Percentiles rank a stretch among this genome's conserved stretches.
Evolutionary conservation across 345 rosid genomes (phyloP).

Genomic region (Mangifera indica): DNA sequence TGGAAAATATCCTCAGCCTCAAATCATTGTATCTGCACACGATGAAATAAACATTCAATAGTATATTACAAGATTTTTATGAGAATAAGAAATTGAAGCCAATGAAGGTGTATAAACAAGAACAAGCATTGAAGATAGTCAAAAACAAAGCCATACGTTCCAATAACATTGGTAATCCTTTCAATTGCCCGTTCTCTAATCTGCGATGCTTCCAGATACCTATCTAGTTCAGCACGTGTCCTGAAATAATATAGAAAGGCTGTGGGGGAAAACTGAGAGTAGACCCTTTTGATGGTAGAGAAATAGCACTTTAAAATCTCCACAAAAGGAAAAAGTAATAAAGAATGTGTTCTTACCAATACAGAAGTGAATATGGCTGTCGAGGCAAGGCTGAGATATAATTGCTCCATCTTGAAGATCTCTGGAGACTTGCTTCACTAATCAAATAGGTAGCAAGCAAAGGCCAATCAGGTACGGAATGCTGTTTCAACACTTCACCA

Average conservation of each 20-base stretch:
- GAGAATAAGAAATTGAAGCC: slow-evolving; percentile 1
- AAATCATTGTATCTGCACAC: slow-evolving; percentile 72
- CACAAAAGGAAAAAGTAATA: neutral
- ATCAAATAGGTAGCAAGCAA: slow-evolving; percentile 79
- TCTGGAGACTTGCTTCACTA: slow-evolving; percentile 80
- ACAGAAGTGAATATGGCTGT: slow-evolving; percentile 91
- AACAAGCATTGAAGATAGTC: slow-evolving; percentile 9
- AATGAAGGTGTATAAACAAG: slow-evolving; percentile 5
- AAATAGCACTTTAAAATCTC: slow-evolving; percentile 15
- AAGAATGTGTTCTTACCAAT: slow-evolving; percentile 51
- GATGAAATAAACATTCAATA: slow-evolving; percentile 9
- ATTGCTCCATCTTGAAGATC: slow-evolving; percentile 79
- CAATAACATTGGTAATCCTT: slow-evolving; percentile 77
- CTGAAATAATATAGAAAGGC: slow-evolving; percentile 56
- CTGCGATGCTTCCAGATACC: slow-evolving; percentile 94
- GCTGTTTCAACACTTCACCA: slow-evolving; percentile 64
- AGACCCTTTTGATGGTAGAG: slow-evolving; percentile 34
- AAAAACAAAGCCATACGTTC: slow-evolving; percentile 59
- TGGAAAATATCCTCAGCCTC: slow-evolving; percentile 77
- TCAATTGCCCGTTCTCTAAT: slow-evolving; percentile 90
- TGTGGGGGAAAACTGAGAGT: slow-evolving; percentile 57
- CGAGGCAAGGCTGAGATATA: slow-evolving; percentile 84
- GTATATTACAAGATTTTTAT: neutral
- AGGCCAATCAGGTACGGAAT: slow-evolving; percentile 96
- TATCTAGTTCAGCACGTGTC: slow-evolving; percentile 91